Base-by-base conservation (phyloP, 192 early-diverging fungal species). In the Backusella circina region DNA sequence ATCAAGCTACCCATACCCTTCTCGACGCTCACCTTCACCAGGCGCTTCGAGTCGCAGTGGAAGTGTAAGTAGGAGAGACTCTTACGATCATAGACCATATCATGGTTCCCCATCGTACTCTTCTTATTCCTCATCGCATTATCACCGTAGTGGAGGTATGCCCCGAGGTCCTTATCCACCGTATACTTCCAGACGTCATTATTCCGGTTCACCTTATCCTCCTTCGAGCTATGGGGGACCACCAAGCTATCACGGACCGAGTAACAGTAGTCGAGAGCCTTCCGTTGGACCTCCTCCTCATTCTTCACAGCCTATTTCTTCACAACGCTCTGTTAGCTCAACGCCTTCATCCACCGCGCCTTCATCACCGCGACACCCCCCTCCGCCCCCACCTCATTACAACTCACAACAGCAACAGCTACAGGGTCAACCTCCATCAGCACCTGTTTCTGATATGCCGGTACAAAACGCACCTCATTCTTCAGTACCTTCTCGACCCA, bases 21-120 rank as follows among this genome's bases (percentile, higher is more conserved):
- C 77, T 26, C 30, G 77, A 68, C 54, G 77, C 13, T 74, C 72
- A 15, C 77, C 77, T 41, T 78, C 77, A 1, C 75, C 75, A 21
- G 41, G 32, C 2, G 41, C 32, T 18, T 37, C 30, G 7, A 38
- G 68, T 1, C 68, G 69, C 57, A 47, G 35, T 61, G 38, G 69
- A 30, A 74, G 38, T 65, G 28, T 36, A 10, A 65, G 61, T 37
- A 64, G 73, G 35, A 64, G 73, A 67, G 73, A 74, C 5, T 78
- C 77, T 4, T 78, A 78, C 69, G 75, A 76, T 26, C 75, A 76
- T 36, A 30, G 75, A 23, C 68, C 75, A 15, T 31, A 50, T 12
- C 47, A 67, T 38, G 51, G 44, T 13, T 21, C 71, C 5, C 30
- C 70, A 4, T 41, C 39, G 5, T 30, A 36, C 30, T 72, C 50